phyloP scores from a whole-genome alignment of 140 eudicot genomes.

The Bidens hawaiensis region DNA sequence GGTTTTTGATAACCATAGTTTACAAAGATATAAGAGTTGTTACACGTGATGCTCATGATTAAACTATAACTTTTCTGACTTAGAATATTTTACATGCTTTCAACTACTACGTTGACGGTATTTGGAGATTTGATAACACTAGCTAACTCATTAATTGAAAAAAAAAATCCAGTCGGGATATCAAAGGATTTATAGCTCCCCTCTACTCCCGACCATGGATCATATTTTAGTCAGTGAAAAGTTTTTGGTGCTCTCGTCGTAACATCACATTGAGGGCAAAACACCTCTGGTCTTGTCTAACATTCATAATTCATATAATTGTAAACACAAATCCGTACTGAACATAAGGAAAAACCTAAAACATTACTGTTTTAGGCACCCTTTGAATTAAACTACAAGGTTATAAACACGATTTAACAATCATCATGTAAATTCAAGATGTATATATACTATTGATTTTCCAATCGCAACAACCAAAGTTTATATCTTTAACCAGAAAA shows the following conservation, averaged over 20 bases:
- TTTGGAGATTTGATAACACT: too few species aligned
- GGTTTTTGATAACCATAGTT: background rate
- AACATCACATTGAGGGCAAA: background rate
- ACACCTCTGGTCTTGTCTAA: background rate
- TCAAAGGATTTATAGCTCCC: too few species aligned
- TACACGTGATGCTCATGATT: background rate
- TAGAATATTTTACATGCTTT: too few species aligned
- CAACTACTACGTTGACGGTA: background rate
- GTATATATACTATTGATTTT: background rate
- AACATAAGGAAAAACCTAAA: background rate
- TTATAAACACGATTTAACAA: background rate
- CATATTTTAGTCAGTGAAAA: background rate
- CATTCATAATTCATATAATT: background rate
- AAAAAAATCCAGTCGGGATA: too few species aligned
- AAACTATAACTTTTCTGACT: background rate
- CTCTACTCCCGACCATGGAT: background rate
- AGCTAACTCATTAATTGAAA: too few species aligned
- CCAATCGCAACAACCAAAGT: background rate
- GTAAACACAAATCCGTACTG: background rate
- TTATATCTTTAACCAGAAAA: slow-evolving; percentile 42
- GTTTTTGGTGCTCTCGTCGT: background rate
- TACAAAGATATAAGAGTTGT: background rate
- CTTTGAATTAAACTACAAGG: background rate
- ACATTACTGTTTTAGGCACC: background rate
- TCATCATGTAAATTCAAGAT: slow-evolving; percentile 2